Conservation (phyloP, 176 grass and related monocot genomes). For the Oryza glumipatula region DNA sequence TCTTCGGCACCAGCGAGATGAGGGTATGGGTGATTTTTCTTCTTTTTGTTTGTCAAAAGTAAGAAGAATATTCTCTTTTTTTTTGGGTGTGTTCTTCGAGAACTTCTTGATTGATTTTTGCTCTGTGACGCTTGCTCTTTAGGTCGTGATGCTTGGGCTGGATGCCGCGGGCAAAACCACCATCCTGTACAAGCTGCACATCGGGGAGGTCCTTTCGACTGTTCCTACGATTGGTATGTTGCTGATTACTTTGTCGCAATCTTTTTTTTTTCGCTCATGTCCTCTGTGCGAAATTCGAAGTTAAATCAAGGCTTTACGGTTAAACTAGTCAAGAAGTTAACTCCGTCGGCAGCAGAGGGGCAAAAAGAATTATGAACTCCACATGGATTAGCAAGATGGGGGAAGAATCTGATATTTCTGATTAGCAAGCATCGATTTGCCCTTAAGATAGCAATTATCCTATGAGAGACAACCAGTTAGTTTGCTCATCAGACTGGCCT, state of each 20-base stretch:
- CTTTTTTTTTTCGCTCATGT: background rate
- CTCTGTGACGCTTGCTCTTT: slow-evolving; percentile 15
- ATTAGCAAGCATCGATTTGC: background rate
- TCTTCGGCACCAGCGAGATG: slow-evolving; percentile 88
- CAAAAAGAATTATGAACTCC: background rate
- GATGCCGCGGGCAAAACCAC: slow-evolving; percentile 82
- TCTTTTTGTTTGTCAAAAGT: background rate
- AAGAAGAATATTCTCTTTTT: background rate
- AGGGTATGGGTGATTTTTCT: slow-evolving; percentile 50
- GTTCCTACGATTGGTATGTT: slow-evolving; percentile 78
- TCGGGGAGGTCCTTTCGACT: slow-evolving; percentile 81
- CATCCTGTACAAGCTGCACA: slow-evolving; percentile 80
- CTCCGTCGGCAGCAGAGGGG: background rate
- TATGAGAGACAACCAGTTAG: slow-evolving; percentile 7
- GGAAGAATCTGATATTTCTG: background rate
- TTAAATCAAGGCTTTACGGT: background rate
- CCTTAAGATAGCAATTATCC: background rate
- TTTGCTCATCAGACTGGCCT: background rate
- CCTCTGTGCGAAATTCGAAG: background rate
- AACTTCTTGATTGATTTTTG: background rate
- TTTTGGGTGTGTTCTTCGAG: background rate
- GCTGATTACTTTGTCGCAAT: background rate
- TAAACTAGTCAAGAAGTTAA: background rate
- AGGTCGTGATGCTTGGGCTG: slow-evolving; percentile 86
- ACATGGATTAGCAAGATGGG: background rate